Evolutionary conservation across 1,284 basidiomycete species (phyloP), one percentile per base, ranked within the genome.

Genomic region (Mycena citricolor): DNA sequence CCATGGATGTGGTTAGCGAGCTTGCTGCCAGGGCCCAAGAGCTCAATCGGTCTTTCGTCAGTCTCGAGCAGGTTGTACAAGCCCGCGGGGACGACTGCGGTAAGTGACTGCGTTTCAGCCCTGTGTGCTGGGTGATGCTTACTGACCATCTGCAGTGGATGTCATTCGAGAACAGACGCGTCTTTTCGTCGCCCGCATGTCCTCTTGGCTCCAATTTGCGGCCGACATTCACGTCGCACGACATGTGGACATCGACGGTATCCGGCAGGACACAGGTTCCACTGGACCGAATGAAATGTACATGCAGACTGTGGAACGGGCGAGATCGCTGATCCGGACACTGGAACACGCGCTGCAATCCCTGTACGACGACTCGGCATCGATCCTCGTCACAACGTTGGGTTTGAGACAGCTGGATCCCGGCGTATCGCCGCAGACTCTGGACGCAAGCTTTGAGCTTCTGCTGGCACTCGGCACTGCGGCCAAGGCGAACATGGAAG

Each of bases 161-260:
- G 65, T 70, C 57, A 59, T 73, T 8, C 67, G 65, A 21, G 49
- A 60, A 5, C 57, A 61, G 35, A 69, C 76, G n/a, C 75, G 71
- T 58, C 71, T 67, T 31, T 64, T 79, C 22, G 60, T 85, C 26
- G 67, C 75, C 2, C 71, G 76, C 36, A 61, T 86, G 20, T 73
- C 79, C 4, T 61, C 71, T 7, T 76, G 86, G 41, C 66, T 90
- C 23, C 61, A 65, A 5, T 72, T 77, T 36, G 70, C 83, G 25
- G 73, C 79, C 17, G 79, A 86, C 54, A 71, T 91, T 45, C 82
- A 90, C 60, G 65, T 92, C 37, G 86, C 86, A 17, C 76, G 78
- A 30, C 80, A 86, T 60, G 78, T 90, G 40, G 86, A 88, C 51
- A 77, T 90, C 45, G 88, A 91, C 55, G 83, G 85, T 13, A 73